Base-by-base conservation (phyloP, 2,329 filamentous ascomycete genomes). In the Cytospora piceicola region DNA sequence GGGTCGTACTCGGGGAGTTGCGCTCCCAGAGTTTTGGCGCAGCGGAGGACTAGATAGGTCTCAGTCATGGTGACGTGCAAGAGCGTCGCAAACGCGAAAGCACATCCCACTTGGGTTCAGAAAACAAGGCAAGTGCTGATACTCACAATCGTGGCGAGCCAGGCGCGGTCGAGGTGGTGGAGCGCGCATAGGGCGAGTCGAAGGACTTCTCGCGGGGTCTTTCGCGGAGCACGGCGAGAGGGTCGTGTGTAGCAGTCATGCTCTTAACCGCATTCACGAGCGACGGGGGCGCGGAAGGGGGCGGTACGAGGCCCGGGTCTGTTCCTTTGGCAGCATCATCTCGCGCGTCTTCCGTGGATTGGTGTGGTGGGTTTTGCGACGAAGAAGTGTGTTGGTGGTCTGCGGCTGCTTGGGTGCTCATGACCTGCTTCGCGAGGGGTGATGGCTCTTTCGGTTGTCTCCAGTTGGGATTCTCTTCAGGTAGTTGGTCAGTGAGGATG, bases 1-100 rank as follows among this genome's bases (percentile, higher is more conserved):
- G 27, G 89, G 85, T 70, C 90, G 88, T 58, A 93, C 85, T 69
- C 91, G 85, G 32, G 94, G 93, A 7, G 94, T 96, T 30, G 89
- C 88, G 59, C 83, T 84, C 66, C 90, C 90, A 14, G 92, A 95
- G 72, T 90, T 91, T 73, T 91, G 89, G 73, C 90, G 82, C 67
- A 89, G 77, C 1, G 90, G 88, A 58, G 85, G 86, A 72, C 90
- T 92, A 59, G 63, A 65, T 55, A 53, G 12, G 39, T 55, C 56
- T 56, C 15, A 52, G 52, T 61, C 51, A 62, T 17, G 68, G 69
- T 63, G 64, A 61, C 46, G 46, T 30, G n/a, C 30, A 4, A 52
- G 30, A 36, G n/a, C 29, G n/a, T 29, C 7, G 27, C 46, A 70
- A 56, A 54, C 56, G 58, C 32, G 34, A 62, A 63, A 53, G 15